Percentiles rank a stretch among this genome's conserved stretches.
Conservation (phyloP, 1,284 basidiomycete genomes). For the Rhizoctonia solani region DNA sequence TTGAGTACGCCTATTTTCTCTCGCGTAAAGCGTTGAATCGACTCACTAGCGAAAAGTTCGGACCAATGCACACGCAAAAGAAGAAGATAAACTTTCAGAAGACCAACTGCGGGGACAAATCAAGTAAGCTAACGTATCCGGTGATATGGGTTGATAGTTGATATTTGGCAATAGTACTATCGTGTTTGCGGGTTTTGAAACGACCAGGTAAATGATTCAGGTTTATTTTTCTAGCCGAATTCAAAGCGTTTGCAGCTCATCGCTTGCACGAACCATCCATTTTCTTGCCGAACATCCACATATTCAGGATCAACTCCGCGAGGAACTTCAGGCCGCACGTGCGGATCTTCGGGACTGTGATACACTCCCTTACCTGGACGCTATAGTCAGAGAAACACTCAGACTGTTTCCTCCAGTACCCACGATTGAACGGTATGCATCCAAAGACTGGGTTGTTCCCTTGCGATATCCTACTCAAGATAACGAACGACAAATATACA, state of each 20-base stretch:
- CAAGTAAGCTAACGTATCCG: not conserved
- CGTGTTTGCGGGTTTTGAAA: slow-evolving; percentile 22
- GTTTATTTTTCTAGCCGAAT: not conserved
- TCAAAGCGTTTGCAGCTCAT: not conserved
- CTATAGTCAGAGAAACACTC: slow-evolving; percentile 10
- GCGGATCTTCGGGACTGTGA: not conserved
- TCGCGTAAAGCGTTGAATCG: not conserved
- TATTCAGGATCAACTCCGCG: not conserved
- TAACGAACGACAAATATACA: not conserved
- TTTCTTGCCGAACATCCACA: slow-evolving; percentile 11
- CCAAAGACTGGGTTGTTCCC: slow-evolving; percentile 2
- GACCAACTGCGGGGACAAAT: slow-evolving; percentile 18
- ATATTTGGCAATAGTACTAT: not conserved
- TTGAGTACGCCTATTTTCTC: not conserved
- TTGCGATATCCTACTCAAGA: not conserved
- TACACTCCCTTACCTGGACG: slow-evolving; percentile 2
- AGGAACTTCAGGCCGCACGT: not conserved
- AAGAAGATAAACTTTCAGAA: slow-evolving; percentile 15
- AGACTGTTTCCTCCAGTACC: not conserved
- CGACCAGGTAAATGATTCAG: not conserved
- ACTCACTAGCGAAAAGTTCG: not conserved
- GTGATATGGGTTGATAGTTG: not conserved
- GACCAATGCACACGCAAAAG: slow-evolving; percentile 1
- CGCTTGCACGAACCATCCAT: slow-evolving; percentile 13
- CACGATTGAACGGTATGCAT: not conserved